Evolutionary conservation across 371 early-diverging fungal species (phyloP).

Genomic region (Mucor circinelloides): DNA sequence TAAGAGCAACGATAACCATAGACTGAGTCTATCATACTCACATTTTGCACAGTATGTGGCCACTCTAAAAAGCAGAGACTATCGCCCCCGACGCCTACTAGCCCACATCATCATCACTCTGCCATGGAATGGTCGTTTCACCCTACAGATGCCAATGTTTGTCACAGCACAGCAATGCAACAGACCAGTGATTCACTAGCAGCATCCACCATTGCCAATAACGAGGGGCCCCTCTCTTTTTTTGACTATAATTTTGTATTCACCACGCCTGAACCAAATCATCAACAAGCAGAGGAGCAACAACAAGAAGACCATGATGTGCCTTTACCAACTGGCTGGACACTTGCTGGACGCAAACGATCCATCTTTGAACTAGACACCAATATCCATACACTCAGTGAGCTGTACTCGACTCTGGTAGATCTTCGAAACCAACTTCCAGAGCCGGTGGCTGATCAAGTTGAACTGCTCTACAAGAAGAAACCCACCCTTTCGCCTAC

Average conservation of each 20-base stretch:
- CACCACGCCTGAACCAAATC: background rate
- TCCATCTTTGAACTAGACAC: slow-evolving; percentile 36
- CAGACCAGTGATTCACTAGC: background rate
- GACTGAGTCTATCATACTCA: background rate
- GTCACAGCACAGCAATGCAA: background rate
- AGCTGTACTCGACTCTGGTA: slow-evolving; percentile 27
- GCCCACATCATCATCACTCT: background rate
- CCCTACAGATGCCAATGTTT: background rate
- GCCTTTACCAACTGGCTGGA: slow-evolving; percentile 32
- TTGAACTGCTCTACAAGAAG: background rate
- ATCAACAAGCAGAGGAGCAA: background rate
- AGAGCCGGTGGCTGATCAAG: background rate
- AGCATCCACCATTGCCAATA: background rate
- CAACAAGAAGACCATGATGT: background rate
- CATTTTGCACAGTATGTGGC: background rate
- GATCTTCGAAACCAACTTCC: slow-evolving; percentile 32
- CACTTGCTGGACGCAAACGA: slow-evolving; percentile 15
- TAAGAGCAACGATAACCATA: background rate
- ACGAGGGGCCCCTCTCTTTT: background rate
- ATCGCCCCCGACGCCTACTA: background rate
- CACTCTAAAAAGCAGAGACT: background rate
- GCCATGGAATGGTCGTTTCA: background rate
- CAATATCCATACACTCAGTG: slow-evolving; percentile 39
- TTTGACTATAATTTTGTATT: background rate
- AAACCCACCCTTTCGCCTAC: background rate